A percentile compares a stretch with the other conserved stretches of the same genome.
These are phyloP conservation scores for Ceratobasidium sp. DNA, from an alignment of 1,284 basidiomycete species.

Conservation along the genomic window DNA sequence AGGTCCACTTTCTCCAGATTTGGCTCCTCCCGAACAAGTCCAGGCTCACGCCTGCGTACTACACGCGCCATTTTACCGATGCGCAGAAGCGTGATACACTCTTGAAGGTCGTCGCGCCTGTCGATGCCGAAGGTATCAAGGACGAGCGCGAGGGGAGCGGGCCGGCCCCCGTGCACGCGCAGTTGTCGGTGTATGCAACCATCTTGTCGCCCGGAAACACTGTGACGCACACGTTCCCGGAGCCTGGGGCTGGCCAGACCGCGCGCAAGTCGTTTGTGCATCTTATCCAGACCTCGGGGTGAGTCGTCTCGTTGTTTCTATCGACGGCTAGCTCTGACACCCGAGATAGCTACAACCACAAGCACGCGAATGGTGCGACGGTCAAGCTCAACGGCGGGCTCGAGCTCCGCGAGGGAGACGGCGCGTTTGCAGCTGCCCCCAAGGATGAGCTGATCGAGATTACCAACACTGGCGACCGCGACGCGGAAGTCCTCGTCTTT, in stretches of 20 bases:
- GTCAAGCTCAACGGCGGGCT: conserved; percentile 46
- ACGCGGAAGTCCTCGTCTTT: conserved; percentile 47
- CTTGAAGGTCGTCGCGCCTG: conserved; percentile 76
- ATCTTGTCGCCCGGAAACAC: conserved; percentile 67
- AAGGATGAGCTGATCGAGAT: conserved; percentile 42
- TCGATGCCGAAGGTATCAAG: conserved; percentile 64
- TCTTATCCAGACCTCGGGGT: conserved; percentile 48
- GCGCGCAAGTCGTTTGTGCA: conserved; percentile 47
- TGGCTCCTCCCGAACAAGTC: conserved; percentile 76
- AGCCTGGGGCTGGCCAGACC: conserved; percentile 37
- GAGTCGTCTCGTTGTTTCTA: conserved; percentile 10
- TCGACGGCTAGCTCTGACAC: background rate
- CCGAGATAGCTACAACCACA: conserved; percentile 31
- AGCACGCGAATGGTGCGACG: conserved; percentile 10
- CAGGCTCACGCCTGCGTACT: conserved; percentile 78
- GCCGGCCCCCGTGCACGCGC: conserved; percentile 74
- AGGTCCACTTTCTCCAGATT: conserved; percentile 87
- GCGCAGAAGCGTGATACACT: conserved; percentile 81
- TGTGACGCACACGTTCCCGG: conserved; percentile 63
- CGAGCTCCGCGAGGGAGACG: conserved; percentile 47
- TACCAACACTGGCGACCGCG: conserved; percentile 41
- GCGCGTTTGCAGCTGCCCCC: conserved; percentile 29
- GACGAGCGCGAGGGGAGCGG: conserved; percentile 72
- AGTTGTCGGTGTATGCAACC: conserved; percentile 71
- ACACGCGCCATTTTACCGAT: conserved; percentile 84